Base-by-base conservation (phyloP, 2,329 filamentous ascomycete species). In the Aureobasidium sp. region DNA sequence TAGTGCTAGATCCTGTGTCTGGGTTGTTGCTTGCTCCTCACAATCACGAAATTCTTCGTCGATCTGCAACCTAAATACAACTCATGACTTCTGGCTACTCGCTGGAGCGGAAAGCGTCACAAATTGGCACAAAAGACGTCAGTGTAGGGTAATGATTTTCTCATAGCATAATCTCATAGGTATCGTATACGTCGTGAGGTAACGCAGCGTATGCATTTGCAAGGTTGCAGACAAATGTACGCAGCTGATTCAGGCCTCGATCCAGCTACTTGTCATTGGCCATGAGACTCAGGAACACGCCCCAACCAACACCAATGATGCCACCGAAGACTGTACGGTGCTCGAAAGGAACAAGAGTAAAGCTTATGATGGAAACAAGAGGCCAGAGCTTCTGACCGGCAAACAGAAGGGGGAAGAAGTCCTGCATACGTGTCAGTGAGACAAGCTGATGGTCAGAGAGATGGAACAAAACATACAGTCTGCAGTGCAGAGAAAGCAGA, bases 301-400 rank as follows among this genome's bases (percentile, higher is more conserved):
- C 86, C 89, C 89, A 93, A 15, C 78, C 81, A 27, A 93, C 79
- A 5, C 89, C 89, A 20, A 87, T 88, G 56, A 87, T 72, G 66
- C 85, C 84, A n/a, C 86, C 88, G 64, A 91, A 82, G 37, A 92
- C 75, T 56, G 88, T 87, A 41, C 89, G 80, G 58, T 82, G 81
- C 69, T 91, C 82, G 3, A 91, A 83, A n/a, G 86, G 88, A 66
- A 88, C 82, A 64, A 91, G 76, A 1, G 85, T 81, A 70, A 89
- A 91, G 77, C 89, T 89, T 64, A 89, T 70, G 20, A 88, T 70
- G 65, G 86, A 88, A 25, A 92, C 85, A 3, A 82, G 68, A 1
- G 89, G 89, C 84, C 89, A 91, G 63, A 92, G 78, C 70, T 83
- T 87, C 75, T 87, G 85, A 1, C 90, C 87, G 0, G 91, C 90